phyloP scores from a whole-genome alignment of 208 protist genomes.

The Herpetomonas tarakana region DNA sequence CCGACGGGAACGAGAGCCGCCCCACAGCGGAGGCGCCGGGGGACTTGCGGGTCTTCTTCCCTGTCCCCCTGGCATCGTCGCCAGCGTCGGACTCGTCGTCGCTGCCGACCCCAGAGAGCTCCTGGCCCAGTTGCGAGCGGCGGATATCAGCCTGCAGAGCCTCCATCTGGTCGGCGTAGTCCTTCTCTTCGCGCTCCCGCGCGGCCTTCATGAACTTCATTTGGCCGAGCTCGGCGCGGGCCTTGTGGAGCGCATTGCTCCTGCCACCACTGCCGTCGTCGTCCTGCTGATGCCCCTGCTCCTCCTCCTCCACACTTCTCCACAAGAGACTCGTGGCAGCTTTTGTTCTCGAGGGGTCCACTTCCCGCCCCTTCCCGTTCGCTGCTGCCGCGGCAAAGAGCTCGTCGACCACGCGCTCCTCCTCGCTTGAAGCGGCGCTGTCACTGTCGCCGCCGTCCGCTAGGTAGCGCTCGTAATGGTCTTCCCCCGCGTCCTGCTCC shows the following conservation, averaged over 20 bases:
- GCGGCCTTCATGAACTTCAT: constrained; percentile 91
- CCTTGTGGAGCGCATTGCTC: constrained; percentile 52
- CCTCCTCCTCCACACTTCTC: constrained; percentile 21
- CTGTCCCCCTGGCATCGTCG: too few relatives aligned
- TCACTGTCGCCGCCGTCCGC: constrained; percentile 32
- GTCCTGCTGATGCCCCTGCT: constrained; percentile 1
- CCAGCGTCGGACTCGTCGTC: too few relatives aligned
- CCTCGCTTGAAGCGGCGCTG: constrained; percentile 56
- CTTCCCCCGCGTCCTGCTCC: constrained; percentile 82
- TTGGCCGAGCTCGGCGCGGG: constrained; percentile 53
- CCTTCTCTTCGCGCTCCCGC: constrained; percentile 55
- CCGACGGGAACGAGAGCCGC: too few relatives aligned
- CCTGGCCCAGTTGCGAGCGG: constrained; percentile 27
- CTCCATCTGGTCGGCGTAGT: constrained; percentile 51
- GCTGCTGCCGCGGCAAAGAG: constrained; percentile 38
- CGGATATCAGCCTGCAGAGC: constrained; percentile 50
- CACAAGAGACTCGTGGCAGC: constrained; percentile 47
- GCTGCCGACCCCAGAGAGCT: too few relatives aligned
- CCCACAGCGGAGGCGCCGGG: too few relatives aligned
- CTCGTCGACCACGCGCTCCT: constrained; percentile 83
- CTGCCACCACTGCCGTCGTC: constrained; percentile 7
- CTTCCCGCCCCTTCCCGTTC: neutral
- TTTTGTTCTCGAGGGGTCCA: constrained; percentile 10
- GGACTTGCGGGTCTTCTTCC: too few relatives aligned
- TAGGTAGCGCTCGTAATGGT: constrained; percentile 56